A percentile compares a stretch with the other conserved stretches of the same genome.
phyloP scores from a whole-genome alignment of 345 rosid genomes.

The Heritiera fomes region DNA sequence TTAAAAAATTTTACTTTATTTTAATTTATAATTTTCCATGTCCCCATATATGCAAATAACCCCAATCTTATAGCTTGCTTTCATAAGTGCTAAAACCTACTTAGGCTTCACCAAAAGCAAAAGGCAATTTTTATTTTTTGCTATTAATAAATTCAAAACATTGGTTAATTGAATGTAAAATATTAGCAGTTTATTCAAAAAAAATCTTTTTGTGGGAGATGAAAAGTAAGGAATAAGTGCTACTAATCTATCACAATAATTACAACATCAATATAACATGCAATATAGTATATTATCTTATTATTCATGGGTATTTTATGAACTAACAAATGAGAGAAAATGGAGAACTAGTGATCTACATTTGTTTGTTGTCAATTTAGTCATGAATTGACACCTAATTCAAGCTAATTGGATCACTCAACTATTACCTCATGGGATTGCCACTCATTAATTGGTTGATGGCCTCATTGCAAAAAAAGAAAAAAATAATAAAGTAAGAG shows the following conservation, averaged over 20 bases:
- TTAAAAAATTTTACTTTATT: not conserved
- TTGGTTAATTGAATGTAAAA: not conserved
- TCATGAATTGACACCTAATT: constrained; percentile 26
- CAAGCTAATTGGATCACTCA: constrained; percentile 29
- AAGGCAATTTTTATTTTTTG: not conserved
- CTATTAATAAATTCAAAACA: not conserved
- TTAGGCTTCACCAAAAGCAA: constrained; percentile 9
- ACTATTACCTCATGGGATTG: constrained; percentile 15
- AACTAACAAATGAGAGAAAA: constrained; percentile 30
- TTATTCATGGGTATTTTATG: constrained; percentile 33
- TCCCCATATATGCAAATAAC: not conserved
- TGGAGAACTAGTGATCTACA: constrained; percentile 30
- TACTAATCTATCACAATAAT: constrained; percentile 18
- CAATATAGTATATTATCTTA: constrained; percentile 26
- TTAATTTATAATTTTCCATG: not conserved
- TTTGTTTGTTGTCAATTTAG: constrained; percentile 24
- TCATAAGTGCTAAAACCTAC: not conserved
- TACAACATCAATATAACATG: constrained; percentile 20
- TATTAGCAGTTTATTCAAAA: not conserved
- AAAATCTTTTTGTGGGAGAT: not conserved
- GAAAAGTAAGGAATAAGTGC: constrained; percentile 25
- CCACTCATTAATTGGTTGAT: constrained; percentile 22
- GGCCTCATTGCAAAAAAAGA: constrained; percentile 6
- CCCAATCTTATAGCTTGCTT: constrained; percentile 10
- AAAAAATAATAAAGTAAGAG: not conserved